Base-by-base conservation (phyloP, 495 filamentous ascomycete species). In the Tuber indicum region DNA sequence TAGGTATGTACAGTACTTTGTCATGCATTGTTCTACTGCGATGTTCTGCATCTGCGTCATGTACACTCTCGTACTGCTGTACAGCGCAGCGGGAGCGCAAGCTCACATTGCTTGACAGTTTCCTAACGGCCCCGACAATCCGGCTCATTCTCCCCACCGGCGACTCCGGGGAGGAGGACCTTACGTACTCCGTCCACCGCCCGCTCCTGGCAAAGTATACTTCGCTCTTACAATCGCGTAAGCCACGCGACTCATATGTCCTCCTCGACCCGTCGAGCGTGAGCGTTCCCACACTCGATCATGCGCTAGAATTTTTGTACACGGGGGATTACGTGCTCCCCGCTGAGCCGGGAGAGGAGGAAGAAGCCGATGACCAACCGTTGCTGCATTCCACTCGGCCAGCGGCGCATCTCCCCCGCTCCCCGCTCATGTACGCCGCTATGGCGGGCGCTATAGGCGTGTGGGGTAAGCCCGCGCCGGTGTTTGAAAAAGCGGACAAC, bases 81-180 rank as follows among this genome's bases (percentile, higher is more conserved):
- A 42, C 26, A 36, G 44, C 42, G 36, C 9, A 62, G 70, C 16
- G 47, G 69, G n/a, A 16, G 23, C 23, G 21, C 21, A n/a, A 6
- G 19, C 32, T 69, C 19, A 70, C 62, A 72, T 42, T 17, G 14
- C 42, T 26, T n/a, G 41, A 74, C 14, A 81, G 78, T 36, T 81
- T 81, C 32, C 78, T 81, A 26, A 73, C 78, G 44, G 79, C 80
- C 0, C 80, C 80, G 62, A 81, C 80, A 36, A 74, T 81, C 69
- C 78, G 78, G 23, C 66, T 81, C 6, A 76, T 76, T 36, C 70
- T 81, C 21, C 78, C 78, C 12, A 66, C 74, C 14, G 17, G 45
- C 17, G 43, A 52, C 21, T 72, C 71, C n/a, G 46, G 47, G 44
- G 76, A 41, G n/a, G 80, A 81, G 23, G 79, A 79, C 70, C 75